Conservation (phyloP, 305 asterid species). For the Fraxinus floribunda region DNA sequence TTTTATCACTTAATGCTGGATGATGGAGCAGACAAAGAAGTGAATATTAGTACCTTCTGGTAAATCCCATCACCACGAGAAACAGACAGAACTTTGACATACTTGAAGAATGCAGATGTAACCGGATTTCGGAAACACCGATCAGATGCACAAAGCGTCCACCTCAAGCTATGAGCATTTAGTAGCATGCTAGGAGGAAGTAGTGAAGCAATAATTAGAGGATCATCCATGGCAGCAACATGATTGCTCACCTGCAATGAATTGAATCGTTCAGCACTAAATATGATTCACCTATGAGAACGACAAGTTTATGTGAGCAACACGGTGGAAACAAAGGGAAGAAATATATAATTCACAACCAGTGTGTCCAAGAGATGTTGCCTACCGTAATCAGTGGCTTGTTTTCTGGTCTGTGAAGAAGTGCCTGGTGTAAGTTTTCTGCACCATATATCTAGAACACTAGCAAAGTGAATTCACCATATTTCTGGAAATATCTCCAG, state of each 20-base stretch:
- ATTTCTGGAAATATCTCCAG: conserved; percentile 13
- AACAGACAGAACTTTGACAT: conserved; percentile 85
- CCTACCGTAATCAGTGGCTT: conserved; percentile 79
- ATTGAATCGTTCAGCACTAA: conserved; percentile 16
- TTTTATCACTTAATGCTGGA: neutral
- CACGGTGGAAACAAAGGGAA: neutral
- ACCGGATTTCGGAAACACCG: conserved; percentile 80
- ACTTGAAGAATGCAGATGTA: conserved; percentile 82
- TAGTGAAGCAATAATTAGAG: conserved; percentile 76
- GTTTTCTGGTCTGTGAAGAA: conserved; percentile 59
- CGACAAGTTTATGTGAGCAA: neutral
- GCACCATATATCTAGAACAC: conserved; percentile 72
- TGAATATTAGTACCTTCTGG: conserved; percentile 59
- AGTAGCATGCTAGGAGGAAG: conserved; percentile 75
- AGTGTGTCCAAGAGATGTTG: neutral
- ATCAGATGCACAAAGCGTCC: conserved; percentile 97
- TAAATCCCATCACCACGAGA: conserved; percentile 93
- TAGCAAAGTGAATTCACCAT: conserved; percentile 13
- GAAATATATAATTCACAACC: neutral
- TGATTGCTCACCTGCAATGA: conserved; percentile 82
- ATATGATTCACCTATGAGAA: neutral
- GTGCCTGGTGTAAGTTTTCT: conserved; percentile 67
- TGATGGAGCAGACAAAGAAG: neutral
- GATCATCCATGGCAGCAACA: conserved; percentile 94
- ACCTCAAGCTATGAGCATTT: conserved; percentile 70